A percentile compares a stretch with the other conserved stretches of the same genome.
phyloP scores from a whole-genome alignment of 805 yeast genomes.

The Cephaloascus fragrans region DNA sequence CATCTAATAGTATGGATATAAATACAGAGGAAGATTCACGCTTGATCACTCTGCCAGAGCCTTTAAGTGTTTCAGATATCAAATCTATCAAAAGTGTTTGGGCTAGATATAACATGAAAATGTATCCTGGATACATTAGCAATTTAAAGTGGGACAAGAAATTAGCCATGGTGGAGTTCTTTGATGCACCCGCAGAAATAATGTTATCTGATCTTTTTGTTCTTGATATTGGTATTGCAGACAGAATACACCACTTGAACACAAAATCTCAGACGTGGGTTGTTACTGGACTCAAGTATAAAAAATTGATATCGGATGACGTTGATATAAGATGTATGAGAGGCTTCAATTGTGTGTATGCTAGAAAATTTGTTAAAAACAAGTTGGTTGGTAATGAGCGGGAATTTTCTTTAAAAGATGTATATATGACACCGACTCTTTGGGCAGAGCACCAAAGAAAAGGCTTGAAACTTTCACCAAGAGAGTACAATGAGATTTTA shows the following conservation, averaged over 20 bases:
- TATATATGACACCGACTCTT: constrained; percentile 27
- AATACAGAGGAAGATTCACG: too few species aligned
- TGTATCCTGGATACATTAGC: constrained; percentile 39
- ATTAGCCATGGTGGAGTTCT: constrained; percentile 24
- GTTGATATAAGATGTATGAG: constrained; percentile 41
- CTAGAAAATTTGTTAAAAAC: constrained; percentile 13
- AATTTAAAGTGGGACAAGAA: constrained; percentile 13
- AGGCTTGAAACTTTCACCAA: not conserved
- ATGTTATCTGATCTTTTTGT: constrained; percentile 28
- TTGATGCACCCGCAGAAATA: constrained; percentile 24
- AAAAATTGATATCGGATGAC: constrained; percentile 4
- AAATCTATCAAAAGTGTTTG: constrained; percentile 33
- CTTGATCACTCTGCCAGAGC: too few species aligned
- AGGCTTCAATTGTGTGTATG: constrained; percentile 45
- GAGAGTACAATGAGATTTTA: not conserved
- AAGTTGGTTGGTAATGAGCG: constrained; percentile 9
- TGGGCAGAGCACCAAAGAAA: constrained; percentile 27
- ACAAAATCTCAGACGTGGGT: constrained; percentile 17
- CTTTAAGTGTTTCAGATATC: too few species aligned
- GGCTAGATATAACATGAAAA: constrained; percentile 39
- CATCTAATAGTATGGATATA: too few species aligned
- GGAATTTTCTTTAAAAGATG: constrained; percentile 17
- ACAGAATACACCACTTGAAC: constrained; percentile 28
- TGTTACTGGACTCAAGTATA: constrained; percentile 37
- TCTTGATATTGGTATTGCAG: constrained; percentile 51